Evolutionary conservation across 345 rosid genomes (phyloP).

Genomic region (Hibiscus mutabilis): DNA sequence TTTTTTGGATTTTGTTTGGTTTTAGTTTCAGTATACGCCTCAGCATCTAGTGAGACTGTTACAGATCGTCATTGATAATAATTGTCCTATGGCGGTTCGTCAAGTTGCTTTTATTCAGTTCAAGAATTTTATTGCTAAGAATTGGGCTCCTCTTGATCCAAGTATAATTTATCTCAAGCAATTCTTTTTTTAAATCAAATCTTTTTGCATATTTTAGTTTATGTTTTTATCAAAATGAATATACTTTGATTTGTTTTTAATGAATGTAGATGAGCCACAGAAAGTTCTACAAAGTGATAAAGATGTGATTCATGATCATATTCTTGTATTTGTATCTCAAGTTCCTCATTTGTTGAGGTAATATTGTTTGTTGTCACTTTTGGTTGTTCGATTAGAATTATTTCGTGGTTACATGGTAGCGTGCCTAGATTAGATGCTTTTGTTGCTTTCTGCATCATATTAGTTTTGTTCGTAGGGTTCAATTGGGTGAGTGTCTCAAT

Average conservation of each 20-base stretch:
- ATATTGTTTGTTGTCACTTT: neutral
- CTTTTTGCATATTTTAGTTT: neutral
- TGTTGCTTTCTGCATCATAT: neutral
- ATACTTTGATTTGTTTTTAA: neutral
- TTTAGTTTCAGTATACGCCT: conserved; percentile 77
- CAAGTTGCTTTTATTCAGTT: conserved; percentile 96
- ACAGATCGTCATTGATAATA: conserved; percentile 86
- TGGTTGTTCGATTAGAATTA: neutral
- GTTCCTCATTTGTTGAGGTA: conserved; percentile 90
- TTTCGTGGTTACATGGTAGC: conserved; percentile 3
- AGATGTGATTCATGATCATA: conserved; percentile 72
- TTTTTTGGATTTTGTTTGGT: neutral
- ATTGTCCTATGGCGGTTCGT: conserved; percentile 81
- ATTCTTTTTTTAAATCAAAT: neutral
- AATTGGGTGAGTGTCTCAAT: conserved; percentile 95
- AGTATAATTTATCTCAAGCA: conserved; percentile 18
- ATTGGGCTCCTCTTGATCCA: conserved; percentile 79
- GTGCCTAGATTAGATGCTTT: neutral
- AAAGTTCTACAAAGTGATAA: conserved; percentile 65
- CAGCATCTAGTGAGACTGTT: conserved; percentile 91
- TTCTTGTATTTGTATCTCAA: conserved; percentile 77
- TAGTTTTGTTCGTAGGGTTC: conserved; percentile 47
- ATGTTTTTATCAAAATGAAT: neutral
- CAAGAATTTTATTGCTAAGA: conserved; percentile 86
- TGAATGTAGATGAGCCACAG: conserved; percentile 55